Evolutionary conservation across 352 stramenopile genomes (phyloP).

Genomic region (Globisporangium sylvaticum): DNA sequence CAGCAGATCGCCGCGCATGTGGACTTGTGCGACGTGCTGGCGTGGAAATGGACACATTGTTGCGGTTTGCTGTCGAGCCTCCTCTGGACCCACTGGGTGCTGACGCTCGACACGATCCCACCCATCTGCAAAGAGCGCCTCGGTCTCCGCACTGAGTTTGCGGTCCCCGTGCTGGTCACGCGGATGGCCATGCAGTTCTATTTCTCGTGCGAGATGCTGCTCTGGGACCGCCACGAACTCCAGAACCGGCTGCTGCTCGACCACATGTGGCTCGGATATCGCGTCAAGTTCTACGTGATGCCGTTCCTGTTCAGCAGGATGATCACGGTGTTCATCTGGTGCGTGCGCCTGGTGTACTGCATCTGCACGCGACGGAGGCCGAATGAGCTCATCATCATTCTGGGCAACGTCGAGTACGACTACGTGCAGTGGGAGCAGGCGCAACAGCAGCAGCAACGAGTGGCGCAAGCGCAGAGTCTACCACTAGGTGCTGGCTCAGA

Average conservation of each 20-base stretch:
- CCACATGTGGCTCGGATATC: not conserved
- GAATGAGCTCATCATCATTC: constrained; percentile 10
- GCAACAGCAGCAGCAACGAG: not conserved
- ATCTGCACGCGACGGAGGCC: constrained; percentile 1
- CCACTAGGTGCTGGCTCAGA: not conserved
- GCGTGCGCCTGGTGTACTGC: constrained; percentile 1
- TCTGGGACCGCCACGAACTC: constrained; percentile 13
- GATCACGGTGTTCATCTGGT: constrained; percentile 15
- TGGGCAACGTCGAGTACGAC: constrained; percentile 10
- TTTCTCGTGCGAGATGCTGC: constrained; percentile 11
- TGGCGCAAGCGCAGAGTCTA: not conserved
- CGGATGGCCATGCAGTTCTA: constrained; percentile 15
- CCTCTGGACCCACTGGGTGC: constrained; percentile 20
- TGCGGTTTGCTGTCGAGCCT: not conserved
- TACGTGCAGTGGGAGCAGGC: constrained; percentile 1
- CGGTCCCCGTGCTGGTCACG: constrained; percentile 2
- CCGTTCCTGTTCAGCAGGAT: constrained; percentile 14
- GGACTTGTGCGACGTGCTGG: constrained; percentile 9
- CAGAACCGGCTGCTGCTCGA: constrained; percentile 16
- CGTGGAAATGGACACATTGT: constrained; percentile 14
- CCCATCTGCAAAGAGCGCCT: constrained; percentile 11
- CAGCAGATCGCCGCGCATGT: constrained; percentile 16
- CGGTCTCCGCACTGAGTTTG: not conserved
- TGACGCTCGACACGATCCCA: constrained; percentile 22
- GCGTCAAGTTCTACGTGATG: constrained; percentile 8